These are phyloP conservation scores for Barnettozyma pratensis DNA, from an alignment of 805 yeast species.

Conservation along the genomic window DNA sequence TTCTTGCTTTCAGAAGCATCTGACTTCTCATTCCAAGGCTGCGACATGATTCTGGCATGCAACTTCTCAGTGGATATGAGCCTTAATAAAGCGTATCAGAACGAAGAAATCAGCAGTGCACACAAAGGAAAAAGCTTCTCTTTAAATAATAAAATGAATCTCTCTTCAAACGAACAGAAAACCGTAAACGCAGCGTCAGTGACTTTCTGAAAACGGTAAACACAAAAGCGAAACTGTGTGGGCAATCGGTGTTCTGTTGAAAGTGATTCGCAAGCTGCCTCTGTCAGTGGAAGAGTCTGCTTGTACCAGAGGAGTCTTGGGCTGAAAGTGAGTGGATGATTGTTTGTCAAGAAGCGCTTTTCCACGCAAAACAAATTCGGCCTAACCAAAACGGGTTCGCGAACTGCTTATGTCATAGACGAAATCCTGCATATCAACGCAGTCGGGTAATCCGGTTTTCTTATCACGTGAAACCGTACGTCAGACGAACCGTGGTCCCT, in stretches of 20 bases:
- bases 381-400: background rate
- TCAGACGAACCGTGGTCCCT: no score
- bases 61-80: no score
- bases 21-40: slow-evolving; percentile 23
- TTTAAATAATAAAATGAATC: no score
- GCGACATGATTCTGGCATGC: slow-evolving; percentile 12
- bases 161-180: no score
- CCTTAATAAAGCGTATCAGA: no score
- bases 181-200: no score
- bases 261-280: no score
- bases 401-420: background rate
- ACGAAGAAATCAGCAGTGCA: no score
- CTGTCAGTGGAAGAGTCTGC: background rate
- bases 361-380: background rate
- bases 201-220: no score
- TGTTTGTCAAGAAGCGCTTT: slow-evolving; percentile 1
- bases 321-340: background rate
- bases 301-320: background rate
- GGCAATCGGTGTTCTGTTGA: no score
- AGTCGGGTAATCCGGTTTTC: background rate
- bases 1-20: slow-evolving; percentile 22
- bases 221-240: no score
- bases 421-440: background rate
- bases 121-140: no score
- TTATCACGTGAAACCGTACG: background rate